phyloP scores from a whole-genome alignment of 495 filamentous ascomycete genomes.

The Oidiodendron maius region DNA sequence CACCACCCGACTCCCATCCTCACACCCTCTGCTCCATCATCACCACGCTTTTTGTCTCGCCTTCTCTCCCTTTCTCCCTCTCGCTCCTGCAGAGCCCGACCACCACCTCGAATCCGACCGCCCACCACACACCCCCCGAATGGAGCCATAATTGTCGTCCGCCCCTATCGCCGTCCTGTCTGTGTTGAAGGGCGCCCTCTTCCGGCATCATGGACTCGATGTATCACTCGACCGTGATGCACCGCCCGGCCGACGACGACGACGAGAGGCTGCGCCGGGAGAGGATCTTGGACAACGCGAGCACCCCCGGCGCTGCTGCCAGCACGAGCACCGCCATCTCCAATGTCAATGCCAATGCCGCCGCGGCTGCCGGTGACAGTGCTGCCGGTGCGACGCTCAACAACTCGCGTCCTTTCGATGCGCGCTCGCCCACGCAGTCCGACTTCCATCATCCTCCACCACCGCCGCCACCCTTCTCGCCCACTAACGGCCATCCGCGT shows the following conservation, averaged over 20 bases:
- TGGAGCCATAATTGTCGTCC: constrained; percentile 16
- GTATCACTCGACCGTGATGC: constrained; percentile 23
- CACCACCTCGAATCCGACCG: constrained; percentile 5
- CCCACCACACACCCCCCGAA: constrained; percentile 4
- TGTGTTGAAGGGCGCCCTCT: not conserved
- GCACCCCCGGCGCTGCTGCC: not conserved
- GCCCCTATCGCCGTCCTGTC: constrained; percentile 8
- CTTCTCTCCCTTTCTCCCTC: constrained; percentile 1
- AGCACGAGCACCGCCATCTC: not conserved
- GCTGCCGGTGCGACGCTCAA: constrained; percentile 8
- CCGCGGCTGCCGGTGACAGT: no score
- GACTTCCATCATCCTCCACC: constrained; percentile 15
- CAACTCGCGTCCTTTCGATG: constrained; percentile 17
- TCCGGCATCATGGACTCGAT: constrained; percentile 14
- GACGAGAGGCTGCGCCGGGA: constrained; percentile 16
- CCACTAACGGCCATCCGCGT: constrained; percentile 21
- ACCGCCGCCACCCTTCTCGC: constrained; percentile 14
- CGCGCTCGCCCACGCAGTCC: constrained; percentile 20
- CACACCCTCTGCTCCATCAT: constrained; percentile 7
- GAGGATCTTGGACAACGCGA: constrained; percentile 6
- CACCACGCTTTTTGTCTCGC: constrained; percentile 4
- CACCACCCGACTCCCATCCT: constrained; percentile 1
- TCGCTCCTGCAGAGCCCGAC: constrained; percentile 1
- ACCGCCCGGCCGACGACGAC: constrained; percentile 15
- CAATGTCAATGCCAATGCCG: not conserved